These are phyloP conservation scores for Vigna hirtella DNA, from an alignment of 306 rosid genomes.

Conservation along the genomic window DNA sequence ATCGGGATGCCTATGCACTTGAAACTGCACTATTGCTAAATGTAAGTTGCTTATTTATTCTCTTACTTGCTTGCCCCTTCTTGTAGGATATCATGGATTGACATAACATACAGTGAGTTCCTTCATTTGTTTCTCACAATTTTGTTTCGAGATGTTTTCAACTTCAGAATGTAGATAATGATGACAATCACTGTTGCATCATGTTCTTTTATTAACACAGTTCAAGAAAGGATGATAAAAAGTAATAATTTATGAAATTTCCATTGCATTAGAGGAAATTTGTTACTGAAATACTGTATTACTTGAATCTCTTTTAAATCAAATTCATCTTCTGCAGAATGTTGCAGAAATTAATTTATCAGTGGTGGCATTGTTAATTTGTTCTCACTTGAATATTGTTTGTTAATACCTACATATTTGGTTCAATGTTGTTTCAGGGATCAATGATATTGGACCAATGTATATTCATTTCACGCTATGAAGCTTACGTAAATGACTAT, in stretches of 20 bases:
- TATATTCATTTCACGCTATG: conserved; percentile 76
- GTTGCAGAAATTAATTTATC: conserved; percentile 20
- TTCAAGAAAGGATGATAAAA: conserved; percentile 1
- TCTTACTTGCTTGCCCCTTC: conserved; percentile 14
- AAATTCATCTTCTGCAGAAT: conserved; percentile 22
- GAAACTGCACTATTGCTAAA: conserved; percentile 87
- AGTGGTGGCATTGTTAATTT: background rate
- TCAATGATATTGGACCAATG: conserved; percentile 73
- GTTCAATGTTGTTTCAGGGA: conserved; percentile 61
- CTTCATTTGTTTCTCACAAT: background rate
- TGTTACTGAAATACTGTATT: background rate
- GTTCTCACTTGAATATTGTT: conserved; percentile 1
- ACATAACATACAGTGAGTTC: conserved; percentile 3
- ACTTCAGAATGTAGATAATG: conserved; percentile 15
- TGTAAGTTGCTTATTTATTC: conserved; percentile 56
- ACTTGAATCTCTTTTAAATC: conserved; percentile 2
- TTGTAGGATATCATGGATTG: conserved; percentile 29
- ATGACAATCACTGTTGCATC: background rate
- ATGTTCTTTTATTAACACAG: background rate
- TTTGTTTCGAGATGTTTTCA: conserved; percentile 8
- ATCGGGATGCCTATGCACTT: conserved; percentile 83
- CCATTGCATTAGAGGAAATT: background rate
- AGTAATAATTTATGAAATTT: background rate
- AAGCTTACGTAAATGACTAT: conserved; percentile 55
- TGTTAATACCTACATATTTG: conserved; percentile 35